Conservation (phyloP, 495 filamentous ascomycete genomes). For the Barbatosphaeria neglecta region DNA sequence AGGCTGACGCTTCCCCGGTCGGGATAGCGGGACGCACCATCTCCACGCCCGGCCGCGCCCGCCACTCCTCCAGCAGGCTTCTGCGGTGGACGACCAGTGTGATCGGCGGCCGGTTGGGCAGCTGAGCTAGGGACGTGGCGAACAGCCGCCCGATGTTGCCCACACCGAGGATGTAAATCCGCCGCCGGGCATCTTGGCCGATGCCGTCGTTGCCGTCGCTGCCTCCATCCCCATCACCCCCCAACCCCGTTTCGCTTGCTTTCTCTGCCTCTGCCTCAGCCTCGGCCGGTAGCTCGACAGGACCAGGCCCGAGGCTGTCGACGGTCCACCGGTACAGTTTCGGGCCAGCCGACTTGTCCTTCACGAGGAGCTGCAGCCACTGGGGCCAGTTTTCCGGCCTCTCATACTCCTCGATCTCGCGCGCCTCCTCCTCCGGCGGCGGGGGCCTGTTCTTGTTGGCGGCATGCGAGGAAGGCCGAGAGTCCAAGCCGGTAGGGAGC, state of each 20-base stretch:
- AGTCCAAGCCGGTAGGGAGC: too few species aligned
- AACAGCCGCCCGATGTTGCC: constrained; percentile 44
- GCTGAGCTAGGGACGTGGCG: constrained; percentile 19
- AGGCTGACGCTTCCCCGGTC: too few species aligned
- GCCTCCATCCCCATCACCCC: neutral
- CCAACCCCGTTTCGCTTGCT: neutral
- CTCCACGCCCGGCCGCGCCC: constrained; percentile 16
- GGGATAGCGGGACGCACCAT: constrained; percentile 18
- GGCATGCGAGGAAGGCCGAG: too few species aligned
- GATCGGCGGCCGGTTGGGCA: constrained; percentile 21
- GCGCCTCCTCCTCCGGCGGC: too few species aligned
- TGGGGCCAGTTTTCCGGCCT: neutral
- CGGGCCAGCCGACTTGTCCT: neutral
- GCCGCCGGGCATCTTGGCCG: neutral
- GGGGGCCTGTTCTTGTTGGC: too few species aligned
- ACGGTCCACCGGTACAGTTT: neutral
- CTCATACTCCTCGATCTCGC: too few species aligned
- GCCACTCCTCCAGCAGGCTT: constrained; percentile 27
- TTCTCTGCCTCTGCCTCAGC: too few species aligned
- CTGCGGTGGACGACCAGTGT: constrained; percentile 37
- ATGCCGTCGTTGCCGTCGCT: neutral
- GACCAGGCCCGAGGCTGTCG: neutral
- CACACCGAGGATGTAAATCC: constrained; percentile 37
- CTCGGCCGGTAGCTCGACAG: too few species aligned
- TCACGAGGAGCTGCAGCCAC: neutral